phyloP scores from a whole-genome alignment of 164 flowering plant genomes.

The Magnolia sinica region DNA sequence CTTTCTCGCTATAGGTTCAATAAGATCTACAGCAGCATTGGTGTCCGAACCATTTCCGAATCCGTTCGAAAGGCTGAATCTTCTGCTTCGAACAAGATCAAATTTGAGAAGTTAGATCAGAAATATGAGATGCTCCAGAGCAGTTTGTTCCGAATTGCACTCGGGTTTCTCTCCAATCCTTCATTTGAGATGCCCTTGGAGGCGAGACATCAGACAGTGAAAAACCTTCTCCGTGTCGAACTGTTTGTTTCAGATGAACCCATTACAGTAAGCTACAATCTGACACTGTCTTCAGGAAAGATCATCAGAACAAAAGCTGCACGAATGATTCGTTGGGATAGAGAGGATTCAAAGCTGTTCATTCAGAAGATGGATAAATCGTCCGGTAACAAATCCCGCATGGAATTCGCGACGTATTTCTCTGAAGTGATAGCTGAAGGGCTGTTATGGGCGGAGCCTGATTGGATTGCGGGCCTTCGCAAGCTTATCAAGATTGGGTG shows the following conservation, averaged over 20 bases:
- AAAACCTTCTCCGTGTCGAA: conserved; percentile 30
- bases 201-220: conserved; percentile 36
- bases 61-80: conserved; percentile 35
- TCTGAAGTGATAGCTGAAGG: conserved; percentile 57
- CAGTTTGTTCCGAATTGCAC: conserved; percentile 40
- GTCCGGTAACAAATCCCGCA: conserved; percentile 21
- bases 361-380: conserved; percentile 36
- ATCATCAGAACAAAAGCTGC: conserved; percentile 21
- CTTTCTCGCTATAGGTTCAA: conserved; percentile 33
- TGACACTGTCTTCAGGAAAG: conserved; percentile 19
- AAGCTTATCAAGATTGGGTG: conserved; percentile 60
- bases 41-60: conserved; percentile 50
- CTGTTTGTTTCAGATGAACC: conserved; percentile 32
- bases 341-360: conserved; percentile 35
- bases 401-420: conserved; percentile 50
- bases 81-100: conserved; percentile 9
- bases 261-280: conserved; percentile 25
- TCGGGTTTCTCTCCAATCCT: conserved; percentile 49
- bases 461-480: conserved; percentile 34
- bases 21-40: conserved; percentile 41
- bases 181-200: conserved; percentile 29
- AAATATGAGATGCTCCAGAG: conserved; percentile 20
- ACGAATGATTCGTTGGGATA: conserved; percentile 55
- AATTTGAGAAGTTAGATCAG: conserved; percentile 21
- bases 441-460: conserved; percentile 49